A percentile compares a stretch with the other conserved stretches of the same genome.
phyloP scores from a whole-genome alignment of 1,284 basidiomycete species.

The Malassezia yamatoensis region DNA sequence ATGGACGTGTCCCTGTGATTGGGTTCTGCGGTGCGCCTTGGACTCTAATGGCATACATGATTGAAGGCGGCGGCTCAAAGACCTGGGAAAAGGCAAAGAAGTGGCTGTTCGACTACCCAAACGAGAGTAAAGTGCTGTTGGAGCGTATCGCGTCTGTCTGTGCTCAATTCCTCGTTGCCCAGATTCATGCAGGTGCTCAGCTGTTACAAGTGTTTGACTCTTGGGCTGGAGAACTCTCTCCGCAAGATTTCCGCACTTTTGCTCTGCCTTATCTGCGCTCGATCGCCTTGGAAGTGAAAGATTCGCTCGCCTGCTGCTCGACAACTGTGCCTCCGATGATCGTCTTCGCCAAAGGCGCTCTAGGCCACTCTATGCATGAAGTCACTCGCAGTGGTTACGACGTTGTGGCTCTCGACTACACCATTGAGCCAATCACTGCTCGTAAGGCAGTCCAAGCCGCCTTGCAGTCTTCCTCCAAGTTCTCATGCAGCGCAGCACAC shows the following conservation, averaged over 20 bases:
- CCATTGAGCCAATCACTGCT: conserved; percentile 40
- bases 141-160: conserved; percentile 42
- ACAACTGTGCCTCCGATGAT: conserved; percentile 40
- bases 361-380: conserved; percentile 42
- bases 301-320: conserved; percentile 35
- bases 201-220: conserved; percentile 47
- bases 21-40: conserved; percentile 47
- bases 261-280: conserved; percentile 40
- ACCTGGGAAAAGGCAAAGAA: conserved; percentile 45
- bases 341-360: conserved; percentile 42
- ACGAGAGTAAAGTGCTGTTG: conserved; percentile 40
- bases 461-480: conserved; percentile 19
- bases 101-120: conserved; percentile 45
- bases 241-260: conserved; percentile 42
- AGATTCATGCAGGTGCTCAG: conserved; percentile 43
- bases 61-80: conserved; percentile 45
- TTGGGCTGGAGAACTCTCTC: conserved; percentile 48
- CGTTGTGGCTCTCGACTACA: conserved; percentile 44
- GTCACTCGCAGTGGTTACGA: conserved; percentile 44
- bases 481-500: conserved; percentile 18
- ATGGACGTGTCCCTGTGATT: conserved; percentile 45
- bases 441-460: conserved; percentile 32
- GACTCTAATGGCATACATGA: conserved; percentile 49
- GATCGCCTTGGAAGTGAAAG: conserved; percentile 38
- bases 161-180: conserved; percentile 43